phyloP scores from a whole-genome alignment of 164 flowering plant genomes.

The Umbellularia californica region DNA sequence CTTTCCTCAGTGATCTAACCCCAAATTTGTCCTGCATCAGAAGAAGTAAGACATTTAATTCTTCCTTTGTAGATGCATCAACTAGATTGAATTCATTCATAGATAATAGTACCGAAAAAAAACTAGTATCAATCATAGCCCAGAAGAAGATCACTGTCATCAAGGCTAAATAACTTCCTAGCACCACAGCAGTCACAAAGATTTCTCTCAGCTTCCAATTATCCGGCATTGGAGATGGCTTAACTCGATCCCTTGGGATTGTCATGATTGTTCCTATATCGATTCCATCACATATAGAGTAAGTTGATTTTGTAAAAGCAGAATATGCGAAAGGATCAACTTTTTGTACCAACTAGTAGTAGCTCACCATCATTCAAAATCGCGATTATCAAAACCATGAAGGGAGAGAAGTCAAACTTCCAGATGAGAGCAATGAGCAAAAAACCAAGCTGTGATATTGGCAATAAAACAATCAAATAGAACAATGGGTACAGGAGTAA shows the following conservation, averaged over 20 bases:
- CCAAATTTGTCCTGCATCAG: slow-evolving; percentile 61
- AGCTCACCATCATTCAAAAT: slow-evolving; percentile 83
- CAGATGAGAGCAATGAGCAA: slow-evolving; percentile 88
- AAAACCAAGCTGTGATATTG: slow-evolving; percentile 67
- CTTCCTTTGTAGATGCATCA: not conserved
- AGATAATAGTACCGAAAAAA: slow-evolving; percentile 55
- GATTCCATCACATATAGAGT: no score
- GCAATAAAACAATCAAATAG: not conserved
- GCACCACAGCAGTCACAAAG: slow-evolving; percentile 84
- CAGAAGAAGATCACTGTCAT: slow-evolving; percentile 94
- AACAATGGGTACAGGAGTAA: not conserved
- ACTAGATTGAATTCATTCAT: not conserved
- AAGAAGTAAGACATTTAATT: not conserved
- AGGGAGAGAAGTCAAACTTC: slow-evolving; percentile 90
- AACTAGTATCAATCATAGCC: slow-evolving; percentile 58
- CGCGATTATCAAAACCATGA: slow-evolving; percentile 95
- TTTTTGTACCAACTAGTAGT: no score
- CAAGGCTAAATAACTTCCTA: slow-evolving; percentile 83
- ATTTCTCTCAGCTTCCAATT: slow-evolving; percentile 95
- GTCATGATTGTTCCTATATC: slow-evolving; percentile 91
- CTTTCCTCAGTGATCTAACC: slow-evolving; percentile 38
- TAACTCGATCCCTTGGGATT: slow-evolving; percentile 88
- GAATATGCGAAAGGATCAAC: not conserved
- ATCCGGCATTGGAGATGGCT: slow-evolving; percentile 93
- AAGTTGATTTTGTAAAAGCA: not conserved